These are phyloP conservation scores for California macrophylla DNA, from an alignment of 441 rosid species.

Conservation along the genomic window DNA sequence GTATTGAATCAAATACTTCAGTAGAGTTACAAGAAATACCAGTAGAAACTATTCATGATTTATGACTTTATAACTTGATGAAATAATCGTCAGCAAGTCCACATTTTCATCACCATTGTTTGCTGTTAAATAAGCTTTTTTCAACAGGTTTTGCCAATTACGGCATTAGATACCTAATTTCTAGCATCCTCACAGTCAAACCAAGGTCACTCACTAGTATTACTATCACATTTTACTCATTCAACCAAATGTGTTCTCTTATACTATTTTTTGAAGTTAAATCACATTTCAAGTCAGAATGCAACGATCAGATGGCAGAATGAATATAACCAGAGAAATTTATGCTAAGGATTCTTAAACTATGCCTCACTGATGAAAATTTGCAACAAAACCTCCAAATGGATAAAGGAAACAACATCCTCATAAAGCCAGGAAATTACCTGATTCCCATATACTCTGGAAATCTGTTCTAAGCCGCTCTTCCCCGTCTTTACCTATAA, in stretches of 20 bases:
- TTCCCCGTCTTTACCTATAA: conserved; percentile 71
- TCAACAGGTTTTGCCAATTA: background rate
- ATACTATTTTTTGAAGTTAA: background rate
- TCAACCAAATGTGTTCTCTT: background rate
- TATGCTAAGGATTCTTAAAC: background rate
- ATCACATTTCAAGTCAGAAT: background rate
- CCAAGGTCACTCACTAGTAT: background rate
- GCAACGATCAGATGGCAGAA: background rate
- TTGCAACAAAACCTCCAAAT: background rate
- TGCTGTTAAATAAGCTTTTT: background rate
- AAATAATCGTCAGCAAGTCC: background rate
- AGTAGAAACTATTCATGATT: background rate
- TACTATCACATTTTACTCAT: background rate
- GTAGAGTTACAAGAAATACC: background rate
- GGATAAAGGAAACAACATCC: conserved; percentile 1
- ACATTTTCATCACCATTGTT: background rate
- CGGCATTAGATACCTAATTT: background rate
- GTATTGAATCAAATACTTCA: conserved; percentile 9
- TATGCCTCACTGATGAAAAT: background rate
- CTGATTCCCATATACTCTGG: conserved; percentile 93
- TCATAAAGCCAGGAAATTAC: conserved; percentile 29
- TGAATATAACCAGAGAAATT: background rate
- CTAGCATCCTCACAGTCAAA: background rate
- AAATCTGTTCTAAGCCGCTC: conserved; percentile 87
- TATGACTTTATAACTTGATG: background rate